These are phyloP conservation scores for Suillus plorans DNA, from an alignment of 768 basidiomycete species.

Conservation along the genomic window DNA sequence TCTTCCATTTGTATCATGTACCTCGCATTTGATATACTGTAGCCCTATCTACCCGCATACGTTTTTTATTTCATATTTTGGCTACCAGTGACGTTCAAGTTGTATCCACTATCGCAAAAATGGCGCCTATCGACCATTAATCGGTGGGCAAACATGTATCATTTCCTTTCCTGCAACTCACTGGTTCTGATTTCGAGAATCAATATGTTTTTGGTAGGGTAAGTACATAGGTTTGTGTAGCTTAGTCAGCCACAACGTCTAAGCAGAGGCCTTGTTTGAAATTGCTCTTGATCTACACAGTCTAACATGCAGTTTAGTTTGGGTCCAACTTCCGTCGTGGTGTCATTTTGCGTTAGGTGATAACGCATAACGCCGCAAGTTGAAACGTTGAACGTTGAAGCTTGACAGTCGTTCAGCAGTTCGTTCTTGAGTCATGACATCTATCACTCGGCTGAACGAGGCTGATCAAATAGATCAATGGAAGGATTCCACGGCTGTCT, in stretches of 20 bases:
- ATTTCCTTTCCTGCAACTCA: neutral
- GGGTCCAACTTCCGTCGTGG: neutral
- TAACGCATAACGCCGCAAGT: neutral
- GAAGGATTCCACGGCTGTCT: neutral
- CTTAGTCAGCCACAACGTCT: neutral
- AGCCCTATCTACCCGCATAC: neutral
- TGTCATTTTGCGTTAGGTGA: neutral
- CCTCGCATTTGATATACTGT: neutral
- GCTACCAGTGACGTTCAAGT: no score
- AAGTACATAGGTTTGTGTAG: neutral
- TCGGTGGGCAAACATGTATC: neutral
- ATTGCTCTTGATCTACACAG: no score
- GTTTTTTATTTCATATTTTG: neutral
- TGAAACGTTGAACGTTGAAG: no score
- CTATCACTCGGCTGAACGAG: neutral
- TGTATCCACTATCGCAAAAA: neutral
- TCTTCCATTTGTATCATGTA: conserved; percentile 1
- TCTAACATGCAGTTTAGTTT: neutral
- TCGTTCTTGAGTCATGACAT: neutral
- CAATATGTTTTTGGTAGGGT: neutral
- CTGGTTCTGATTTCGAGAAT: neutral
- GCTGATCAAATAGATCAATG: neutral
- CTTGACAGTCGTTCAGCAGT: neutral
- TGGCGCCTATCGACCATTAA: neutral
- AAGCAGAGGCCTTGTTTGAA: no score